Base-by-base conservation (phyloP, 805 yeast genomes). In the Jamesozyma hellenica region DNA sequence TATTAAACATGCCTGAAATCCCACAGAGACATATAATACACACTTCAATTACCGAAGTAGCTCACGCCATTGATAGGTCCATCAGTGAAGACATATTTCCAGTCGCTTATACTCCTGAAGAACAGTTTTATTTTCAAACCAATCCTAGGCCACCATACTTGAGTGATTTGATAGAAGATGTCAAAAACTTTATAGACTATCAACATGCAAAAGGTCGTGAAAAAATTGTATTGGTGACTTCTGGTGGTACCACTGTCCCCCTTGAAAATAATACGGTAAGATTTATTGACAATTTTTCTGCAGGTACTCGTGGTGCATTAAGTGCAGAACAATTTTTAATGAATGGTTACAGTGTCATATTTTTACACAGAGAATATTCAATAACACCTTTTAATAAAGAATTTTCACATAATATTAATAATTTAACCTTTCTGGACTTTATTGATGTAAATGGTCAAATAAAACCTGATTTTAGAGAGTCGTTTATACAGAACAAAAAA, bases 221-320 rank as follows among this genome's bases (percentile, higher is more conserved):
- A 39, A 74, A 70, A 35, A 73, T 90, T 11, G 97, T 77, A 0
- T 64, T 90, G 34, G 94, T 90, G 3, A 92, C 98, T 0, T 78
- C 90, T 10, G 98, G 98, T 17, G 98, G 98, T 17, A 92, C 98
- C 1, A 90, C 96, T 0, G 98, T 92, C 0, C 98, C 98, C 0
- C 66, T 92, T 47, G 98, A 92, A 55, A 88, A 87, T 61, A 92
- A 92, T 56, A 92, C 98, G 0, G 98, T 92, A 7, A 66, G 98
- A 39, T 92, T 92, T 61, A 87, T 92, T 53, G 98, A 92, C 61
- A 92, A 92, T 56, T 92, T 92, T 60, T 79, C 92, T 47, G 97
- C 97, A 17, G 98, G 98, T 18, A 92, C 96, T 0, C 75, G 98
- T 60, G 98, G 98, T 41, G 94, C 97, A 4, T 78, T 95, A 0